Base-by-base conservation (phyloP, 2,329 filamentous ascomycete genomes). In the Aureobasidium mangrovei region DNA sequence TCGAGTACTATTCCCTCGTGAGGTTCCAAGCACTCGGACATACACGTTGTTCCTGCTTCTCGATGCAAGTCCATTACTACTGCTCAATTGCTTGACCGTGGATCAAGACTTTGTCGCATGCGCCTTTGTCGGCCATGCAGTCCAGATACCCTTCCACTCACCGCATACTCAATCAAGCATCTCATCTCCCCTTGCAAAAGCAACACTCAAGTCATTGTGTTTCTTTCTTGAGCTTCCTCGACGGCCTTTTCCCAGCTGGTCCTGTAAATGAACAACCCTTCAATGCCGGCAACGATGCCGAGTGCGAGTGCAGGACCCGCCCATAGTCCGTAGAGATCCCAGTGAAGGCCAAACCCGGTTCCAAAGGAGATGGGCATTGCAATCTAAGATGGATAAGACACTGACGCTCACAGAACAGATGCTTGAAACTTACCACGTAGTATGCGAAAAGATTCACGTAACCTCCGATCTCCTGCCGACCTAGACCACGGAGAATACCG, bases 391-490 rank as follows among this genome's bases (percentile, higher is more conserved):
- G 47, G 4, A 31, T 51, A 29, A 29, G 9, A 31, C 7, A 31
- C 10, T 38, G 9, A 12, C 8, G 1, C 3, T 42, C 18, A 2
- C 7, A 38, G 26, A 24, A 4, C 10, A 8, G 7, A 27, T 29
- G 10, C 2, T 27, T 9, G 12, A 18, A 18, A 62, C 63, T 57
- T 61, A 65, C 77, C 12, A 81, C 72, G 68, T 96, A 97, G 72
- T 96, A 95, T 31, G 84, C 84, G 46, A 88, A 81, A 1, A 96
- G 71, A 64, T 93, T 94, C 4, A 90, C 84, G 62, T 91, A 95
- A 0, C 91, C 90, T 9, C 91, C 91, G 56, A 96, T 84, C 60
- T 89, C 83, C 69, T 96, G 91, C 49, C 87, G 80, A 4, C 91
- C 91, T 9, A 96, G 80, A 12, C 91, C 91, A 38, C 91, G 81